Percentiles rank a stretch among this genome's conserved stretches.
These are phyloP conservation scores for Trametes coccinea DNA, from an alignment of 768 basidiomycete species.

Conservation along the genomic window DNA sequence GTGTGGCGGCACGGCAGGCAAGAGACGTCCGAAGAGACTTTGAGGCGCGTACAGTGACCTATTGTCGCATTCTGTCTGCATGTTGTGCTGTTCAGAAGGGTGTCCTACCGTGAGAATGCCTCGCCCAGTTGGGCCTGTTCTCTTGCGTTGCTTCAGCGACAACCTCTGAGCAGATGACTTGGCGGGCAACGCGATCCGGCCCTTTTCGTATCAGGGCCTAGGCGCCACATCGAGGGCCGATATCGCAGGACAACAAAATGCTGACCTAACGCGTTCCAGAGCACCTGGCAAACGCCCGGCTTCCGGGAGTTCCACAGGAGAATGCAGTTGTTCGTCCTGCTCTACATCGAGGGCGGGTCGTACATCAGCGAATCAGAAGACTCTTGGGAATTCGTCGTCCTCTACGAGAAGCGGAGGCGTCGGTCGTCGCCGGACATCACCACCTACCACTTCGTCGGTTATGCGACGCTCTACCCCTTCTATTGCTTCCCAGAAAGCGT, in stretches of 20 bases:
- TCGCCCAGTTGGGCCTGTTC: constrained; percentile 7
- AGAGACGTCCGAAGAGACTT: neutral
- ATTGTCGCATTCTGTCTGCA: neutral
- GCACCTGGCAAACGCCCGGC: constrained; percentile 81
- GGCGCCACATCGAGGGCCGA: neutral
- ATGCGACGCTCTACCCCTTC: constrained; percentile 93
- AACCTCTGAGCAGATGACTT: neutral
- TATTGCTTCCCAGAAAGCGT: constrained; percentile 93
- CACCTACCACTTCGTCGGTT: constrained; percentile 92
- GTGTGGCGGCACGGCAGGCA: neutral
- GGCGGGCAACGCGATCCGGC: neutral
- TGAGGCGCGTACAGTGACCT: neutral
- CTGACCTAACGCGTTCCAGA: constrained; percentile 43
- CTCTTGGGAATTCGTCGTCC: constrained; percentile 86
- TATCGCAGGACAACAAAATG: neutral
- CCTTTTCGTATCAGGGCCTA: neutral
- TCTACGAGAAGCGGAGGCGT: constrained; percentile 87
- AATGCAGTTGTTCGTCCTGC: constrained; percentile 92
- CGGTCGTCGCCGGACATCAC: constrained; percentile 45
- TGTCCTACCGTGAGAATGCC: constrained; percentile 10
- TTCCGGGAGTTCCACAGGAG: constrained; percentile 88
- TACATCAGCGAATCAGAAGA: constrained; percentile 95
- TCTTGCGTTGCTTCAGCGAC: neutral
- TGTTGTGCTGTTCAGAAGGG: neutral
- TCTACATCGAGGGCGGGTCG: constrained; percentile 95